Percentiles rank a stretch among this genome's conserved stretches.
phyloP scores from a whole-genome alignment of 495 filamentous ascomycete genomes.

The Pseudevernia furfuracea region DNA sequence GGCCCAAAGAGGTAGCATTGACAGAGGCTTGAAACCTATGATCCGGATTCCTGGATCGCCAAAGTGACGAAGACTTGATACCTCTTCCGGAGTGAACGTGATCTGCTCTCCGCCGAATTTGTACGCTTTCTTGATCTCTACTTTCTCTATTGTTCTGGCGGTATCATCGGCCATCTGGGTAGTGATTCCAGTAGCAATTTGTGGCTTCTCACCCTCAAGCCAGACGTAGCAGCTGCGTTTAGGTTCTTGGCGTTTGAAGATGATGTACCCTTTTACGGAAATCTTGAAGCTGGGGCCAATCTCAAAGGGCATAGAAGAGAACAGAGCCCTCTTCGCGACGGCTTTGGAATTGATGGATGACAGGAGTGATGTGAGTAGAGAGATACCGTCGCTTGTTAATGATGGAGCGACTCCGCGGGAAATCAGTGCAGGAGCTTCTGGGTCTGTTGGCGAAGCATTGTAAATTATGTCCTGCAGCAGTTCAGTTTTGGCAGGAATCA shows the following conservation, averaged over 20 bases:
- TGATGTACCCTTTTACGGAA: conserved; percentile 84
- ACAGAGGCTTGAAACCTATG: conserved; percentile 84
- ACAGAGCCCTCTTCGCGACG: conserved; percentile 76
- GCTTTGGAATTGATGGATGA: conserved; percentile 89
- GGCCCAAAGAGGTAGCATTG: conserved; percentile 73
- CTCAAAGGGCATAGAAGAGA: conserved; percentile 77
- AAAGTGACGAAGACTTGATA: conserved; percentile 65
- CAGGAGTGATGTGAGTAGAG: conserved; percentile 71
- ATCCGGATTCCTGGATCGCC: conserved; percentile 78
- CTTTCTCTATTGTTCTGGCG: conserved; percentile 65
- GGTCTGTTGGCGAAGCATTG: conserved; percentile 50
- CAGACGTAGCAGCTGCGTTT: conserved; percentile 78
- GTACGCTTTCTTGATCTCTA: conserved; percentile 83
- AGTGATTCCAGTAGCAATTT: conserved; percentile 68
- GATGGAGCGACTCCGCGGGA: conserved; percentile 39
- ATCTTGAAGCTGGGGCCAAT: conserved; percentile 78
- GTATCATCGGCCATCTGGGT: conserved; percentile 68
- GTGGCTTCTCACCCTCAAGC: conserved; percentile 70
- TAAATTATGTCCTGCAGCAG: conserved; percentile 70
- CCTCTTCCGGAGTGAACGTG: conserved; percentile 75
- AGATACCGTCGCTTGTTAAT: conserved; percentile 62
- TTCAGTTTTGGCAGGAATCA: background rate
- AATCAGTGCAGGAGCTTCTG: conserved; percentile 55
- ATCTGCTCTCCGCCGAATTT: conserved; percentile 92
- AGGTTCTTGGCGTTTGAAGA: conserved; percentile 74